A percentile compares a stretch with the other conserved stretches of the same genome.
Evolutionary conservation across 371 early-diverging fungal genomes (phyloP).

Genomic region (Coemansia sp.): DNA sequence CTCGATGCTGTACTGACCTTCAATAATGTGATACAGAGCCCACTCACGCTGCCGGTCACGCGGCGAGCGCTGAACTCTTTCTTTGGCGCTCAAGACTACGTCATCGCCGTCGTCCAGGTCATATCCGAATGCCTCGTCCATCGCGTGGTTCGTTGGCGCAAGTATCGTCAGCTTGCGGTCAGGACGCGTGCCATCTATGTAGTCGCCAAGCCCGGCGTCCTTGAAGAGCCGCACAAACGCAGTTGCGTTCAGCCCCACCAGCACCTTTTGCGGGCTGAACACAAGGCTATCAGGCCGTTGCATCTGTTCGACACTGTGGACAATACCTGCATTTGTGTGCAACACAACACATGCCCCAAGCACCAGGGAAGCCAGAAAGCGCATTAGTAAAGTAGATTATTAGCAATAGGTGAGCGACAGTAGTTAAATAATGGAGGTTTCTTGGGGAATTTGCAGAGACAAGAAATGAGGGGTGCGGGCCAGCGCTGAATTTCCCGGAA

Average conservation of each 20-base stretch:
- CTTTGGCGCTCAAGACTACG: background rate
- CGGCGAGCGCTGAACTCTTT: constrained; percentile 10
- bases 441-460: background rate
- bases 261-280: constrained; percentile 49
- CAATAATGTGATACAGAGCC: constrained; percentile 51
- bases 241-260: constrained; percentile 53
- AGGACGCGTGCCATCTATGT: constrained; percentile 47
- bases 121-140: constrained; percentile 48
- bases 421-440: background rate
- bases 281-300: constrained; percentile 27
- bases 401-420: background rate
- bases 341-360: constrained; percentile 15
- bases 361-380: background rate
- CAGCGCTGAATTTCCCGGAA: constrained; percentile 1
- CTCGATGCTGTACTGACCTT: constrained; percentile 33
- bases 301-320: constrained; percentile 33
- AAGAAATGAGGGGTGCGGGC: background rate
- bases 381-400: constrained; percentile 9
- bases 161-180: constrained; percentile 50
- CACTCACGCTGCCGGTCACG: constrained; percentile 50
- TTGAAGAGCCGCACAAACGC: constrained; percentile 48
- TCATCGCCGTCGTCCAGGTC: constrained; percentile 35
- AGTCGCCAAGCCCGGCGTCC: constrained; percentile 38
- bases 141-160: constrained; percentile 53
- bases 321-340: constrained; percentile 26